Base-by-base conservation (phyloP, 352 stramenopile species). In the Phytopythium chamaehyphon region DNA sequence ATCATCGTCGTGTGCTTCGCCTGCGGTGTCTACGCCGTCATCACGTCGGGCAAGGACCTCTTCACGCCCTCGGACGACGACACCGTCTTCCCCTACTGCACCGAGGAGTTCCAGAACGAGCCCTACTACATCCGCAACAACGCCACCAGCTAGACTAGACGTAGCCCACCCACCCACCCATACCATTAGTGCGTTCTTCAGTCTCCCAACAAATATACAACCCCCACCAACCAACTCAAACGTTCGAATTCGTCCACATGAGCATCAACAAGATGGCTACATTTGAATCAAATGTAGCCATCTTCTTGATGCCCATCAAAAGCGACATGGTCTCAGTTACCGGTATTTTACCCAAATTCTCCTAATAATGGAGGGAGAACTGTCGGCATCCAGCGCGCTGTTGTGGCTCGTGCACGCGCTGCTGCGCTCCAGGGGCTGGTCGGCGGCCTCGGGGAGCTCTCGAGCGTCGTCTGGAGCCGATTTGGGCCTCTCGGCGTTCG, bases 21-120 rank as follows among this genome's bases (percentile, higher is more conserved):
- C 35, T 55, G 76, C 6, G 74, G 73, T 14, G 66, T 56, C 47
- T 88, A 86, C 54, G 73, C 83, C 6, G 67, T 73, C 52, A 69
- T 76, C 59, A 64, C 66, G 45, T 66, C 69, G 11, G 74, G 74
- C 49, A 76, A 83, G 58, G 55, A 72, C 38, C 58, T 87, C 3
- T 84, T 86, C 59, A 74, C 57, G 45, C 74, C 73, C 2, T 57
- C 54, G 19, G 35, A 61, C 22, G 65, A 77, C 24, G 47, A 67
- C 12, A 61, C 56, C 4, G 46, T 60, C 6, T 90, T 90, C 61
- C 69, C 69, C 26, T 90, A 84, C 67, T 90, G 79, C 56, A 45
- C 71, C 4, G 58, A 53, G 7, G 63, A 81, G 48, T 80, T 68
- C 58, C 62, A 82, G 53, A 40, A 70, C 28, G 42, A 62, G 28